Evolutionary conservation across 2,329 filamentous ascomycete species (phyloP).

Genomic region (Trichoderma pleuroti): DNA sequence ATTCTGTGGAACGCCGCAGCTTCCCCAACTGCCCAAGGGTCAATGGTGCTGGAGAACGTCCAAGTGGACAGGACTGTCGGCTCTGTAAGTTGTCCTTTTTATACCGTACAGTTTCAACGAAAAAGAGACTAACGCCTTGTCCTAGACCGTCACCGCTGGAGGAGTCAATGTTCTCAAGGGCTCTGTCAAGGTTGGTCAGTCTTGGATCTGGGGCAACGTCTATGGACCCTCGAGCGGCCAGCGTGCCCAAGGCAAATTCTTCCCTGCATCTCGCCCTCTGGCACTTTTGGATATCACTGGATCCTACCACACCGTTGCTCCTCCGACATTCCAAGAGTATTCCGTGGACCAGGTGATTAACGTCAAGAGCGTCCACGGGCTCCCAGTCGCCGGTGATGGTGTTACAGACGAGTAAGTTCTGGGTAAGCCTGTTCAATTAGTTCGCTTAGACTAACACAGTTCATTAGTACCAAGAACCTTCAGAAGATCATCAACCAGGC

Average conservation of each 20-base stretch:
- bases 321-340: slow-evolving; percentile 37
- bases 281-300: slow-evolving; percentile 18
- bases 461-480: slow-evolving; percentile 20
- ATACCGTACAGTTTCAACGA: not conserved
- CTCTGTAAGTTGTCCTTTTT: slow-evolving; percentile 20
- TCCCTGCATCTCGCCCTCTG: slow-evolving; percentile 15
- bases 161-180: slow-evolving; percentile 20
- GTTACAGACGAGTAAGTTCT: slow-evolving; percentile 32
- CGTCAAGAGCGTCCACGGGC: slow-evolving; percentile 41
- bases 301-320: slow-evolving; percentile 15
- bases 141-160: slow-evolving; percentile 34
- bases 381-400: slow-evolving; percentile 42
- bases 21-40: slow-evolving; percentile 27
- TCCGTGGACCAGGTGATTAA: slow-evolving; percentile 42
- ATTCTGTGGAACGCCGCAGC: slow-evolving; percentile 27
- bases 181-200: slow-evolving; percentile 17
- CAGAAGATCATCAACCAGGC: slow-evolving; percentile 22
- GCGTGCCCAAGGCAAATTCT: slow-evolving; percentile 21
- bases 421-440: not conserved
- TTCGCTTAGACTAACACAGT: not conserved
- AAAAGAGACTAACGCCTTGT: not conserved
- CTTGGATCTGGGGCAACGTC: slow-evolving; percentile 24
- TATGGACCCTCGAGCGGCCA: slow-evolving; percentile 17
- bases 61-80: slow-evolving; percentile 26
- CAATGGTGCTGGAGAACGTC: slow-evolving; percentile 31